phyloP scores from a whole-genome alignment of 805 yeast genomes.

The Hanseniaspora valbyensis region DNA sequence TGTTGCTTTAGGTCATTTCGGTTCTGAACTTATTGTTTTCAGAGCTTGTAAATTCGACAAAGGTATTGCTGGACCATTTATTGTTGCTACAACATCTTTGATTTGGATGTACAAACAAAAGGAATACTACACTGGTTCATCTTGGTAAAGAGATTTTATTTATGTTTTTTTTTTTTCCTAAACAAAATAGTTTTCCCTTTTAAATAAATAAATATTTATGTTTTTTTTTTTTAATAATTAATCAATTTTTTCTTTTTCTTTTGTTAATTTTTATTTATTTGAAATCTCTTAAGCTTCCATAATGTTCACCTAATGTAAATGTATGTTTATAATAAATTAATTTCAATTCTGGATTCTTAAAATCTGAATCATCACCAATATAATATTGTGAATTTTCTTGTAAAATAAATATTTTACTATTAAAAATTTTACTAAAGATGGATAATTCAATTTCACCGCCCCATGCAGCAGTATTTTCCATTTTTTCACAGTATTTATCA shows the following conservation, averaged over 20 bases:
- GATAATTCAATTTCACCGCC: slow-evolving; percentile 89
- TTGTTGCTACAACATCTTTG: slow-evolving; percentile 64
- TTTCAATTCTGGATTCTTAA: slow-evolving; percentile 42
- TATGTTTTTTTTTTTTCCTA: background rate
- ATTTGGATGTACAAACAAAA: slow-evolving; percentile 72
- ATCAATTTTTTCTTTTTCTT: background rate
- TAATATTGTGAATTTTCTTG: slow-evolving; percentile 51
- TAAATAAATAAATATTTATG: background rate
- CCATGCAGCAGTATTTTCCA: slow-evolving; percentile 80
- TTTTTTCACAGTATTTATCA: slow-evolving; percentile 53
- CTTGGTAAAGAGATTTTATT: slow-evolving; percentile 19
- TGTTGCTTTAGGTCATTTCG: slow-evolving; percentile 77
- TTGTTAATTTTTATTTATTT: background rate
- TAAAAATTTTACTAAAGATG: slow-evolving; percentile 62
- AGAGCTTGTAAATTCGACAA: slow-evolving; percentile 74
- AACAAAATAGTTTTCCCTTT: background rate
- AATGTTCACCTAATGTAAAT: slow-evolving; percentile 90
- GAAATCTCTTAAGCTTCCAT: slow-evolving; percentile 63
- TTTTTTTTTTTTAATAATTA: background rate
- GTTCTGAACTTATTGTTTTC: slow-evolving; percentile 68
- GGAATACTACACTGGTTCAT: slow-evolving; percentile 43
- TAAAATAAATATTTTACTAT: slow-evolving; percentile 66
- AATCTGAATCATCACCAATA: slow-evolving; percentile 26
- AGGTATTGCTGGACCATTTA: slow-evolving; percentile 80
- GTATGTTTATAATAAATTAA: slow-evolving; percentile 75